phyloP scores from a whole-genome alignment of 1,284 basidiomycete species.

The Leccinum pachyderme region DNA sequence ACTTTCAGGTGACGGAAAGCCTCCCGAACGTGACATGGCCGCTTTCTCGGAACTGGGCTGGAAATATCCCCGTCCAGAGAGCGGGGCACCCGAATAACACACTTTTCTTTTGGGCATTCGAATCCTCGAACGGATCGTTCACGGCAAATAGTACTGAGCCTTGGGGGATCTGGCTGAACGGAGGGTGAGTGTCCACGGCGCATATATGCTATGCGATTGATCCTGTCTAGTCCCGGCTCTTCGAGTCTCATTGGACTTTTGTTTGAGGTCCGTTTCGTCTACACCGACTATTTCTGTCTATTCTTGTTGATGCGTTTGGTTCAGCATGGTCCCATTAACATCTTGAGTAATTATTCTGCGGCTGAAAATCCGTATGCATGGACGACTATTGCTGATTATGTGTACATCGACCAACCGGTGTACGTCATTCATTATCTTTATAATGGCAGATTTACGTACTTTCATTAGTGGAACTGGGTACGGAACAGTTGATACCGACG shows the following conservation, averaged over 20 bases:
- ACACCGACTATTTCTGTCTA: too few relatives aligned
- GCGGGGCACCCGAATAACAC: constrained; percentile 57
- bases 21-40: constrained; percentile 66
- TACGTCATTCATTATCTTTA: constrained; percentile 29
- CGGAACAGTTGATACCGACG: constrained; percentile 57
- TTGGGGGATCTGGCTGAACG: constrained; percentile 76
- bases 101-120: constrained; percentile 69
- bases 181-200: constrained; percentile 46
- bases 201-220: not conserved
- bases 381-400: constrained; percentile 61
- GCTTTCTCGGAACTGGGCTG: constrained; percentile 57
- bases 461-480: constrained; percentile 56
- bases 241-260: constrained; percentile 65
- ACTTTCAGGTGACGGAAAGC: constrained; percentile 52
- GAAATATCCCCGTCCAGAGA: constrained; percentile 65
- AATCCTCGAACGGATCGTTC: constrained; percentile 52
- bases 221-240: constrained; percentile 54
- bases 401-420: constrained; percentile 75
- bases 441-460: constrained; percentile 4
- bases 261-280: constrained; percentile 50
- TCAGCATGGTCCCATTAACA: constrained; percentile 65
- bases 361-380: constrained; percentile 54
- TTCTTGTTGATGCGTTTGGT: not conserved
- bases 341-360: constrained; percentile 47
- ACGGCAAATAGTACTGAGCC: constrained; percentile 47